Base-by-base conservation (phyloP, 148 eudicot species). In the Fagopyrum homotropicum region DNA sequence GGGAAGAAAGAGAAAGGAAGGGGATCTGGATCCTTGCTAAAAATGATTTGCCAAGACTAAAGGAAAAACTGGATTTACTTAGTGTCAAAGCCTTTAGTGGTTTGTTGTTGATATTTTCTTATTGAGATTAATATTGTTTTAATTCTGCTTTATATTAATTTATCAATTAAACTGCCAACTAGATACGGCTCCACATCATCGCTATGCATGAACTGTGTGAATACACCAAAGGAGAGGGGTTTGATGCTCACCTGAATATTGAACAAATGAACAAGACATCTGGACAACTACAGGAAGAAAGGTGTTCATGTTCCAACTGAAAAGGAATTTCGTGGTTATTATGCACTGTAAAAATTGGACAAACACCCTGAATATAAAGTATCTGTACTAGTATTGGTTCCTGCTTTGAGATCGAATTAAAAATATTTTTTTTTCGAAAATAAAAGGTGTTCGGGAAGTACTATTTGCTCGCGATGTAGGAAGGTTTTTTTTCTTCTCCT, bases 211-310 rank as follows among this genome's bases (percentile, higher is more conserved):
- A 95, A 80, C 79, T 95, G 78, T 95, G 99, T 75, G 97, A 95
- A 80, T 90, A 89, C 83, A 88, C 93, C 19, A 95, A 83, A 81
- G 99, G 97, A 83, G 97, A 92, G 75, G 99, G 98, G 77, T 92
- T 95, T 83, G 98, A 95, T 81, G 97, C 99, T 9, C 99, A 95
- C 78, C 94, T 95, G 51, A 92, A 95, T 80, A 95, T 95, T 75
- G 99, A 95, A 80, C 97, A 95, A 88, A 95, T 95, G 99, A 92
- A 95, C 79, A 95, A 92, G 87, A 88, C 99, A 77, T 92, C 96
- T 50, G 99, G 92, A 71, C 98, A 92, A 78, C 82, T 97, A 95
- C 84, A 84, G 98, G 78, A 95, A 90, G 85, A 92, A 81, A 79
- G 99, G 97, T 77, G 82, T 88, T 45, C 52, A 81, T 63, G 86